Evolutionary conservation across 495 filamentous ascomycete species (phyloP).

Genomic region (Xylaria intraflava): DNA sequence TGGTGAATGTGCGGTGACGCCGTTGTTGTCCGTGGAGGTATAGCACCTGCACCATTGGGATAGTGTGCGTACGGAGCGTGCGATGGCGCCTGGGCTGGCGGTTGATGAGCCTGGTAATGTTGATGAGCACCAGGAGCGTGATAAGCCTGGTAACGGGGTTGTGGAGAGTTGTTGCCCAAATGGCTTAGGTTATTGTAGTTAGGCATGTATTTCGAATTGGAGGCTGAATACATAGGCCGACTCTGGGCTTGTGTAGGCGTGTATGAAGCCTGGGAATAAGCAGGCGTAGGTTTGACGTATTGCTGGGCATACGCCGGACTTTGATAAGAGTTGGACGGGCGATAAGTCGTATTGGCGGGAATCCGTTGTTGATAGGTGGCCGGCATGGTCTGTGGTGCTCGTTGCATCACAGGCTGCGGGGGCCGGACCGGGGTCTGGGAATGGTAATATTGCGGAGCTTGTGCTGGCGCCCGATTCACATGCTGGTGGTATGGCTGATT

Average conservation of each 20-base stretch:
- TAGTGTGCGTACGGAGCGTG: slow-evolving; percentile 23
- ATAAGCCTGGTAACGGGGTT: slow-evolving; percentile 25
- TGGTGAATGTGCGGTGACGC: slow-evolving; percentile 28
- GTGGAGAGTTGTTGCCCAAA: slow-evolving; percentile 19
- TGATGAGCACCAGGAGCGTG: slow-evolving; percentile 30
- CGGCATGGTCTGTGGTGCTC: slow-evolving; percentile 25
- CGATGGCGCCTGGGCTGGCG: slow-evolving; percentile 24
- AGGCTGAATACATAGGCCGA: slow-evolving; percentile 25
- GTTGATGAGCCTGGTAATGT: slow-evolving; percentile 28
- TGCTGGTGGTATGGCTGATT: slow-evolving; percentile 33
- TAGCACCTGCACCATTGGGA: slow-evolving; percentile 15
- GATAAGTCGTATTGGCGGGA: slow-evolving; percentile 21
- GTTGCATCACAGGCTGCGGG: slow-evolving; percentile 20
- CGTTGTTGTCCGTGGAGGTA: slow-evolving; percentile 23
- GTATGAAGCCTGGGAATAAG: slow-evolving; percentile 29
- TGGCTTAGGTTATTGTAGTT: slow-evolving; percentile 36
- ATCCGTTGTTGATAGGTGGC: slow-evolving; percentile 25
- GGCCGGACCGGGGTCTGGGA: slow-evolving; percentile 36
- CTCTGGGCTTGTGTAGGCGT: slow-evolving; percentile 21
- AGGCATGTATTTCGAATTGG: slow-evolving; percentile 24
- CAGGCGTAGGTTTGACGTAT: slow-evolving; percentile 22
- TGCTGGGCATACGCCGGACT: slow-evolving; percentile 26
- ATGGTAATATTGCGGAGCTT: slow-evolving; percentile 32
- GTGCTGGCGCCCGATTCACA: slow-evolving; percentile 29
- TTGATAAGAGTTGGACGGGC: slow-evolving; percentile 20